Percentiles rank a stretch among this genome's conserved stretches.
phyloP scores from a whole-genome alignment of 768 basidiomycete genomes.

The Trametes villosa region DNA sequence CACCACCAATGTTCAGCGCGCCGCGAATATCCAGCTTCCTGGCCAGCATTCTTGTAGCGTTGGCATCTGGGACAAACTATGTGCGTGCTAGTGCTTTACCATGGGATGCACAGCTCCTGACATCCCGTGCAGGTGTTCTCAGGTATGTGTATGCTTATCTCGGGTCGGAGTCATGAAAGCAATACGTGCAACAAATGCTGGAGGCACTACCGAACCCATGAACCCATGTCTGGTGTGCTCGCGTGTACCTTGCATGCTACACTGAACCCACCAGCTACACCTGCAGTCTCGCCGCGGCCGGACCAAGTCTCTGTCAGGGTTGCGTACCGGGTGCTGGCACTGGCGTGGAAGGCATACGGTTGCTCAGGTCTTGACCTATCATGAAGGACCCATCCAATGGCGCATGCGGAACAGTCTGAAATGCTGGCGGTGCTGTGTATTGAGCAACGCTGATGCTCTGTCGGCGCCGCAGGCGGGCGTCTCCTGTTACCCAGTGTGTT shows the following conservation, averaged over 20 bases:
- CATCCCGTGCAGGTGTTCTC: constrained; percentile 38
- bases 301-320: no score
- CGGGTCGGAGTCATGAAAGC: neutral
- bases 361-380: no score
- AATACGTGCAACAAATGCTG: no score
- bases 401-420: neutral
- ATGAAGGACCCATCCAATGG: no score
- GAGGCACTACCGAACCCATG: no score
- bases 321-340: neutral
- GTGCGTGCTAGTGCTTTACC: constrained; percentile 44
- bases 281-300: no score
- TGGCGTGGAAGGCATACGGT: no score
- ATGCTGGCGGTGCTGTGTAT: neutral
- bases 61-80: constrained; percentile 76
- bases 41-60: constrained; percentile 60
- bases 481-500: neutral
- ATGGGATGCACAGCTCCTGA: neutral
- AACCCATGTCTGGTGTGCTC: no score
- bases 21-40: constrained; percentile 39
- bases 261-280: no score
- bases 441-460: neutral
- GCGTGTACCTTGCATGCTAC: no score
- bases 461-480: neutral
- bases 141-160: constrained; percentile 33
- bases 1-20: constrained; percentile 24